These are phyloP conservation scores for Mycena pura DNA, from an alignment of 768 basidiomycete species.

Conservation along the genomic window DNA sequence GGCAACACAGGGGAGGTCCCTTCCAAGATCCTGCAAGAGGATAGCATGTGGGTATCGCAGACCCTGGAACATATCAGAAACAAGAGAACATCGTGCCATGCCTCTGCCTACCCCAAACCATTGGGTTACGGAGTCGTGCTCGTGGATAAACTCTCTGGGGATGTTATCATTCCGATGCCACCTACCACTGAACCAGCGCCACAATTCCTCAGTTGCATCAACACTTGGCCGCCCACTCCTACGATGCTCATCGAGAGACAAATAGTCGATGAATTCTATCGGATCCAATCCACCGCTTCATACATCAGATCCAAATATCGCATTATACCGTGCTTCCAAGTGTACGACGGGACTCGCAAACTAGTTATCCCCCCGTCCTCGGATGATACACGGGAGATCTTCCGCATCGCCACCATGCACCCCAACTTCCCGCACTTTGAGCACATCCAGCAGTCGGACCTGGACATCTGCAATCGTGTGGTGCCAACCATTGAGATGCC, in stretches of 20 bases:
- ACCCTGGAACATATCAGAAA: conserved; percentile 3
- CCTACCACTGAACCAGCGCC: neutral
- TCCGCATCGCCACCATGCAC: conserved; percentile 18
- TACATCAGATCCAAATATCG: neutral
- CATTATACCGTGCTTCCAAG: conserved; percentile 7
- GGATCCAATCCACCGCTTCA: conserved; percentile 14
- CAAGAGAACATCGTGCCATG: conserved; percentile 3
- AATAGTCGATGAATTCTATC: conserved; percentile 12
- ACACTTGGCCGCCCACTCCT: neutral
- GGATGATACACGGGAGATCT: conserved; percentile 10
- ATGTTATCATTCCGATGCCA: conserved; percentile 7
- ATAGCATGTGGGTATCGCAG: conserved; percentile 2
- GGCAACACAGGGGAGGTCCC: neutral
- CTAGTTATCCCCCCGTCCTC: conserved; percentile 9
- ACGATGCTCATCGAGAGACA: neutral
- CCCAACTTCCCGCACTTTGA: conserved; percentile 7
- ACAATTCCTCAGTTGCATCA: neutral
- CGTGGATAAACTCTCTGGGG: conserved; percentile 8
- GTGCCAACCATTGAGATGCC: neutral
- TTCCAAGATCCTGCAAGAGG: conserved; percentile 7
- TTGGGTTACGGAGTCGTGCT: conserved; percentile 13
- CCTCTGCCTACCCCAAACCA: conserved; percentile 8
- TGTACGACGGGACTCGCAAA: conserved; percentile 14
- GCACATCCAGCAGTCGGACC: conserved; percentile 12
- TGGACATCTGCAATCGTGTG: conserved; percentile 6